phyloP scores from a whole-genome alignment of 2,329 filamentous ascomycete genomes.

The Pleoardoris graminearum region DNA sequence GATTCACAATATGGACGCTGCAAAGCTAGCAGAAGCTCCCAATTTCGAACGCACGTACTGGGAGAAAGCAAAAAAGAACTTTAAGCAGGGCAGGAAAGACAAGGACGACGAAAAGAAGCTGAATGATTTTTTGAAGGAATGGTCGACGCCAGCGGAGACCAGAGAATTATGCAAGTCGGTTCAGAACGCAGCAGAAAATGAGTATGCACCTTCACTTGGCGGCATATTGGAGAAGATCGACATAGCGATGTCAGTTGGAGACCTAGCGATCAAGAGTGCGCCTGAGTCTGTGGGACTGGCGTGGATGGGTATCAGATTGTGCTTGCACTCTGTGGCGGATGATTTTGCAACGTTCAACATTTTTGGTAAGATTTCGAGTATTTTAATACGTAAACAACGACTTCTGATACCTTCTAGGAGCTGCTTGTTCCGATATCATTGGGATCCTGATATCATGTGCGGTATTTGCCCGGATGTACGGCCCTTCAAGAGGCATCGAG shows the following conservation, averaged over 20 bases:
- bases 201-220: neutral
- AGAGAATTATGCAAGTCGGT: neutral
- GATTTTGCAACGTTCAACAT: neutral
- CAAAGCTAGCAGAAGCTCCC: neutral
- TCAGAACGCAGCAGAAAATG: neutral
- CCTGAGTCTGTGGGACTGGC: neutral
- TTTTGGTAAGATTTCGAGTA: neutral
- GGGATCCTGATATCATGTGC: neutral
- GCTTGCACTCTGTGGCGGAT: neutral
- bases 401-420: neutral
- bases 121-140: neutral
- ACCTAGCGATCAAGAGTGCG: neutral
- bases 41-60: neutral
- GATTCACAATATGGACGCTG: neutral
- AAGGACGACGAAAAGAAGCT: neutral
- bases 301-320: neutral
- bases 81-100: neutral
- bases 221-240: neutral
- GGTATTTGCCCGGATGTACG: neutral
- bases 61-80: neutral
- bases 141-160: neutral
- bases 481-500: neutral
- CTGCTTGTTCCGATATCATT: neutral
- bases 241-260: neutral
- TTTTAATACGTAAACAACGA: no score